A percentile compares a stretch with the other conserved stretches of the same genome.
Evolutionary conservation across 345 rosid species (phyloP).

Genomic region (Limnanthes douglasii): DNA sequence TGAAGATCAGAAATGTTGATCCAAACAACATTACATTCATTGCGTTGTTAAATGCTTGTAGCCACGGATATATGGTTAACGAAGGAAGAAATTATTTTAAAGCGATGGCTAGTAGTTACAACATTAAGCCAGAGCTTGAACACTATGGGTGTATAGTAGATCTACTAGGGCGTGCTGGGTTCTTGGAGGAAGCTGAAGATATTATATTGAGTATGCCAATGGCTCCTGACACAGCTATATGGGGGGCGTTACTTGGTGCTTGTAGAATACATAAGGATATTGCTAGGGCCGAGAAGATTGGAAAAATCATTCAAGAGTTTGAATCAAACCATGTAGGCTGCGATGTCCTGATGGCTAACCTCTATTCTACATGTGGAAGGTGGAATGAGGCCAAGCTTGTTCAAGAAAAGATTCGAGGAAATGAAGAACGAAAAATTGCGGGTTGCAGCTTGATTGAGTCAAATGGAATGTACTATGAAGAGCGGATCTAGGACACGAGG

Average conservation of each 20-base stretch:
- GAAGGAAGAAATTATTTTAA: conserved; percentile 10
- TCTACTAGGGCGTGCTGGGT: conserved; percentile 12
- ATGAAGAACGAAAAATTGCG: conserved; percentile 6
- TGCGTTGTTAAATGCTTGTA: conserved; percentile 9
- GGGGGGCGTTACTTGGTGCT: conserved; percentile 12
- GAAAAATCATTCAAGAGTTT: conserved; percentile 10
- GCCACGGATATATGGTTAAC: conserved; percentile 12
- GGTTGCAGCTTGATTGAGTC: conserved; percentile 15
- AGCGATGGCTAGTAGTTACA: conserved; percentile 4
- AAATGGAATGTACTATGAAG: conserved; percentile 11
- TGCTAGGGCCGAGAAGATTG: conserved; percentile 12
- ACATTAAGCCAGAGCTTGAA: conserved; percentile 10
- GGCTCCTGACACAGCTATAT: conserved; percentile 9
- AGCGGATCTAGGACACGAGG: too few relatives aligned
- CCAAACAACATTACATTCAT: conserved; percentile 14
- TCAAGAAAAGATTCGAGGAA: conserved; percentile 9
- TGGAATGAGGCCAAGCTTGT: conserved; percentile 6
- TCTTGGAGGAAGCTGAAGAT: conserved; percentile 9
- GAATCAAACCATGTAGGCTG: conserved; percentile 10
- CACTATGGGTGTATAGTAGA: conserved; percentile 7
- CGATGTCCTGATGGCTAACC: conserved; percentile 9
- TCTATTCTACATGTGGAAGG: conserved; percentile 4
- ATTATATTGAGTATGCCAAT: conserved; percentile 7
- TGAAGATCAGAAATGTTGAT: conserved; percentile 4
- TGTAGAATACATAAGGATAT: conserved; percentile 13